phyloP scores from a whole-genome alignment of 2,329 filamentous ascomycete genomes.

The Paracorniculantispora psalliotae region DNA sequence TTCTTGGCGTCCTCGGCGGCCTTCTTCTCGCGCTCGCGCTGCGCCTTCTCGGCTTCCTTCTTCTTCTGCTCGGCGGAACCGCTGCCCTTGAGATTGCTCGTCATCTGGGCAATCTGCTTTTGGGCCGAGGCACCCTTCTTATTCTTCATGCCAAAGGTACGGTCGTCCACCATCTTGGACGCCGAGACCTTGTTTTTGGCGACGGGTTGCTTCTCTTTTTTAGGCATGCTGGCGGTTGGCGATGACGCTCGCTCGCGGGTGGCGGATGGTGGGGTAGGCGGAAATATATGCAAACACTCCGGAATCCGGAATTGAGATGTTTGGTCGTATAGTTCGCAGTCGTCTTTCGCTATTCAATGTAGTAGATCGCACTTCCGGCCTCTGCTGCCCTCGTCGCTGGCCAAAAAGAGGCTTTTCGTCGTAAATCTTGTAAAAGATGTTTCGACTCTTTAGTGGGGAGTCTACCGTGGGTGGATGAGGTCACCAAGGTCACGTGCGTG shows the following conservation, averaged over 20 bases:
- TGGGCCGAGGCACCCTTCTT: constrained; percentile 93
- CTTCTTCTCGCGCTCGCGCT: constrained; percentile 80
- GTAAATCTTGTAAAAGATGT: constrained; percentile 17
- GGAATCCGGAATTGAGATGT: background rate
- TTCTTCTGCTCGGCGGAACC: constrained; percentile 85
- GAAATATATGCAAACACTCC: background rate
- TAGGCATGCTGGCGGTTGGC: constrained; percentile 57
- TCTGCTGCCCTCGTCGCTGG: constrained; percentile 5
- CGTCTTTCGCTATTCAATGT: background rate
- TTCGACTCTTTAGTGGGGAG: constrained; percentile 20
- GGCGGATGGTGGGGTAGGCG: constrained; percentile 7
- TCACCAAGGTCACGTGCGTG: constrained; percentile 23
- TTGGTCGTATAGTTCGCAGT: background rate
- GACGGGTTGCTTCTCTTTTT: constrained; percentile 49
- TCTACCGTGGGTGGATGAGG: constrained; percentile 21
- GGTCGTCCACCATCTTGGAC: constrained; percentile 74
- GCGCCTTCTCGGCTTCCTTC: constrained; percentile 61
- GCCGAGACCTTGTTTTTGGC: constrained; percentile 50
- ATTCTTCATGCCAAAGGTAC: constrained; percentile 99
- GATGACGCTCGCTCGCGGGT: constrained; percentile 2
- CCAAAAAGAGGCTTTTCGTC: constrained; percentile 3
- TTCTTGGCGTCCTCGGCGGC: constrained; percentile 79
- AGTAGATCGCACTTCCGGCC: background rate
- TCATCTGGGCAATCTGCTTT: constrained; percentile 82
- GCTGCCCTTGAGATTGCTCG: constrained; percentile 65